Base-by-base conservation (phyloP, 1,284 basidiomycete genomes). In the Porogramme epimiltina region DNA sequence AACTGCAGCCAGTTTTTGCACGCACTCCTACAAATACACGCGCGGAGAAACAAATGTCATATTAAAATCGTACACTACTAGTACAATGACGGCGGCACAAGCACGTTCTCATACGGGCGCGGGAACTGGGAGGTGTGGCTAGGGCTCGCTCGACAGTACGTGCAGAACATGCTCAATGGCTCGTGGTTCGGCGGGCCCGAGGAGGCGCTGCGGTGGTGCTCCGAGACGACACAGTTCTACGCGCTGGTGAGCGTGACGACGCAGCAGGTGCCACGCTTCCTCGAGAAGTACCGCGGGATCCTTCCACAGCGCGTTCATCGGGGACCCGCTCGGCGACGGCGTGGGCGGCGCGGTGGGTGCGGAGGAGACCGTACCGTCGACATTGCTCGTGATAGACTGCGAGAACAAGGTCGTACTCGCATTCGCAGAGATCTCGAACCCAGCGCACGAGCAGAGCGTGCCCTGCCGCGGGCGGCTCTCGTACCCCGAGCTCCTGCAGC, bases 371-470 rank as follows among this genome's bases (percentile, higher is more conserved):
- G n/a, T n/a, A n/a, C 67, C 84, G 45, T 76, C 82, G 23, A 91
- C 91, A 88, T 76, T 90, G 68, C 75, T 78, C 37, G 79, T 89
- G 9, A 92, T 92, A 89, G 90, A 90, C n/a, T 91, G 89, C 73
- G 87, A 89, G 62, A 89, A 89, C 70, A 71, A 73, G 54, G 81
- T 89, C 59, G 82, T 91, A 39, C 87, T 88, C 72, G 89, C 87
- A 10, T 74, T 92, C 39, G 86, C 89, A 3, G 83, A 91, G 71
- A 85, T 82, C 16, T 81, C 84, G 8, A 72, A 71, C n/a, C 77
- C 93, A 10, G 77, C 84, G 28, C 66, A 64, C 52, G 89, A 89
- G 70, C 73, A 75, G 33, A 49, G 49, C 3, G 70, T 76, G 54
- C 58, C 59, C 53, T 55, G 39, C 0, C 58, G 52, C 18, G 82